Evolutionary conservation across 2,329 filamentous ascomycete genomes (phyloP), one percentile per base, ranked within the genome.

Genomic region (Phaeomoniella chlamydospora): DNA sequence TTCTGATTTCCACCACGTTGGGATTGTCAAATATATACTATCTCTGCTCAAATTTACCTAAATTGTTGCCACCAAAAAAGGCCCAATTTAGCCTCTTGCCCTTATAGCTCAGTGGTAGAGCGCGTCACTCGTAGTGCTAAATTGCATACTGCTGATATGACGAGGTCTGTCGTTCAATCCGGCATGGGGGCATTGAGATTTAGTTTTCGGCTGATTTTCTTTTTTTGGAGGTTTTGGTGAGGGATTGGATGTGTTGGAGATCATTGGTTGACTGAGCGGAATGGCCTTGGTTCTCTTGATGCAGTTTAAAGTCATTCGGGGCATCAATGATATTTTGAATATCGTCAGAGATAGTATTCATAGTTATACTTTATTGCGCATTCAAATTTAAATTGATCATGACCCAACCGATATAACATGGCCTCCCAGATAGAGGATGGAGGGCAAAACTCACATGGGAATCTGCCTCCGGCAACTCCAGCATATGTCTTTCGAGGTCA

Each of bases 401-500:
- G 9, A 10, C 11, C 22, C 22, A n/a, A 26, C 22, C 9, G 22
- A n/a, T 9, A 9, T 26, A n/a, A n/a, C 22, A 26, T n/a, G 9
- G n/a, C 22, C 22, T 26, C 22, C 22, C n/a, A n/a, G n/a, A n/a
- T n/a, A n/a, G n/a, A n/a, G n/a, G n/a, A n/a, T n/a, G n/a, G n/a
- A n/a, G n/a, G n/a, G n/a, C n/a, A n/a, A n/a, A n/a, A n/a, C n/a
- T n/a, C 30, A 37, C 12, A 41, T 34, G 33, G 43, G 38, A 37
- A 37, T 4, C 40, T 47, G 19, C 61, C 65, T 22, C 67, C 70
- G 19, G 64, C 71, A 15, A 71, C 70, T 36, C 75, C 75, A 35
- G 57, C 59, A 32, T 80, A 80, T 53, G 75, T 96, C 40, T 71
- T 98, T 26, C 81, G 90, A 43, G 90, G 90, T 36, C 90, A 96